Base-by-base conservation (phyloP, 495 filamentous ascomycete species). In the Aspergillus cavernicola region DNA sequence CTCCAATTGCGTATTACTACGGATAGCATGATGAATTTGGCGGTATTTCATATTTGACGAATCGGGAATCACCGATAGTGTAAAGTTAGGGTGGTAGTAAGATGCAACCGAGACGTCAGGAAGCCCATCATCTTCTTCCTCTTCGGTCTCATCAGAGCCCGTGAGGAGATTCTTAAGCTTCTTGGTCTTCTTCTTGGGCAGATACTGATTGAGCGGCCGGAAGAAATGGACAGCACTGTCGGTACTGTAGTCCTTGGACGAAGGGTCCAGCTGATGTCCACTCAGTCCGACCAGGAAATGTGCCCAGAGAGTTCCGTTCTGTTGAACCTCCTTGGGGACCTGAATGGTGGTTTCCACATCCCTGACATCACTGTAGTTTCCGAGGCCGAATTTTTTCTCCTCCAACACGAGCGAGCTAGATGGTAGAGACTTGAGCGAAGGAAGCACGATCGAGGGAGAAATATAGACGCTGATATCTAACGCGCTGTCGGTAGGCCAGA, bases 31-130 rank as follows among this genome's bases (percentile, higher is more conserved):
- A 48, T 89, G 87, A 48, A 89, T 70, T 49, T 79, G 73, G n/a
- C 77, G 74, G 51, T 81, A 91, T 26, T 71, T 75, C 59, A 86
- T 65, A 4, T 81, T 71, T 4, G 90, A 92, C 39, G 83, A 77
- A 59, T 95, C 88, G 13, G 90, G 89, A 47, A 98, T 85, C 51
- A 97, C 76, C 12, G 90, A 87, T 33, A 98, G 71, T 23, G 91
- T 95, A 57, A 95, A 85, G 67, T 98, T 98, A 6, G 92, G 88
- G 71, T 98, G 95, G 65, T 97, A 98, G 70, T 92, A 96, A 31
- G 85, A 92, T 28, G 79, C 83, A 46, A 91, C 82, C 15, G 82
- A 80, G 9, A 72, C 65, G 20, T 66, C 57, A 13, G 88, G 87
- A 0, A 83, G 84, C 4, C 75, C 72, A 11, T 77, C 72, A 15